Base-by-base conservation (phyloP, 2,329 filamentous ascomycete genomes). In the Trichoderma breve region DNA sequence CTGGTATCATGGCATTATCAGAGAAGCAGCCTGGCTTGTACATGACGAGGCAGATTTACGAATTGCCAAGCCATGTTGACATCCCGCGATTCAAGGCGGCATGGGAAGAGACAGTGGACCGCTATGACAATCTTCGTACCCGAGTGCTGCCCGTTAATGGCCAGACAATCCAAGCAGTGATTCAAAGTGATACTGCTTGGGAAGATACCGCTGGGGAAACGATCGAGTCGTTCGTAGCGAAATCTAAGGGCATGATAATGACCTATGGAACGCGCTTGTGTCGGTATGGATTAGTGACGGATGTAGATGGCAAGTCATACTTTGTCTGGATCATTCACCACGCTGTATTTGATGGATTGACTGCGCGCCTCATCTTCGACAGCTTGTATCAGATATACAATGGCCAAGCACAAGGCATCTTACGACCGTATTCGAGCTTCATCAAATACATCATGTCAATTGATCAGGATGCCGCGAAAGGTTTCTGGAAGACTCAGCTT, bases 41-140 rank as follows among this genome's bases (percentile, higher is more conserved):
- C 34, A 71, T 61, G 28, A 47, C 51, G 18, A 67, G 63, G 3
- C 55, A 61, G 34, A 36, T 68, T 18, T 68, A 68, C 36, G 18
- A 61, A 11, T 21, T 79, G 3, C 53, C 74, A 1, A 58, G 15
- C 12, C 21, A 68, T 21, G 55, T 60, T 51, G 70, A 68, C 6
- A 12, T 36, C 6, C 6, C 28, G 1, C 61, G 69, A 11, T 71
- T 71, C 14, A 64, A 65, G 70, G 62, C 70, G 0, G 77, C 80
- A 5, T 81, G 79, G 80, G 67, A 73, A 15, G 15, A n/a, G 26
- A 72, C 69, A 8, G 36, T 70, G 9, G 57, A 51, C 14, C 39
- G 61, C 21, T 71, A 67, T 28, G 47, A 30, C 30, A 73, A 67
- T 47, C 58, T 74, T 5, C 53, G 73, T 6, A 73, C 66, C 8